Base-by-base conservation (phyloP, 2,329 filamentous ascomycete genomes). In the Thielaviopsis ethacetica region DNA sequence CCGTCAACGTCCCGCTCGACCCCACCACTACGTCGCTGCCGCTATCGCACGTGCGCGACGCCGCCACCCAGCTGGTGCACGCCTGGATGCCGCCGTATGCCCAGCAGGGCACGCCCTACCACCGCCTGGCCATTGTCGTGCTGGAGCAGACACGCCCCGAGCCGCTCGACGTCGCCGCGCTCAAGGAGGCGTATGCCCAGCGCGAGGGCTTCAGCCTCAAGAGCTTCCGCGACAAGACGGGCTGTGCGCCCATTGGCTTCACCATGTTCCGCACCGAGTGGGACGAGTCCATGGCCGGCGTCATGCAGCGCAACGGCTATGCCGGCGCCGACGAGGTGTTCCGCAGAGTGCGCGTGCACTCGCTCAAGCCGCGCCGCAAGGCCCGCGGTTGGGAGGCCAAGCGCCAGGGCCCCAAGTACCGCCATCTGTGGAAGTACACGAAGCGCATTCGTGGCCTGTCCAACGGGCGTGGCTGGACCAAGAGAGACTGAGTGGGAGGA, bases 41-140 rank as follows among this genome's bases (percentile, higher is more conserved):
- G n/a, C 77, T 94, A 19, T 74, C 75, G 65, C 76, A 76, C 65
- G 75, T 88, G 65, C 74, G 78, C 60, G 70, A 74, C 62, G 75
- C 81, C 21, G 74, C 76, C 7, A 34, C 30, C 30, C 83, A 93
- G 69, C 77, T 93, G 54, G 81, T 88, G 59, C 73, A 83, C 3
- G 84, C 89, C 1, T 98, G 91, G 88, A 75, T 91, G 24, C 85
- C 91, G 0, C 86, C 93, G 1, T 88, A 86, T 68, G 84, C 89
- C 0, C 87, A 95, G 69, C 95, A 93, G 75, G 93, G 93, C 60
- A 81, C 85, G 1, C 88, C 88, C 1, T 96, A 97, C 73, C 93
- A 97, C 72, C 86, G 93, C 57, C 76, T 97, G 58, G 84, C 85
- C 54, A 74, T 97, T 62, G 86, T 93, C 68, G 75, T 98, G 22